Evolutionary conservation across 208 protist species (phyloP).

Genomic region (Leishmania tropica): DNA sequence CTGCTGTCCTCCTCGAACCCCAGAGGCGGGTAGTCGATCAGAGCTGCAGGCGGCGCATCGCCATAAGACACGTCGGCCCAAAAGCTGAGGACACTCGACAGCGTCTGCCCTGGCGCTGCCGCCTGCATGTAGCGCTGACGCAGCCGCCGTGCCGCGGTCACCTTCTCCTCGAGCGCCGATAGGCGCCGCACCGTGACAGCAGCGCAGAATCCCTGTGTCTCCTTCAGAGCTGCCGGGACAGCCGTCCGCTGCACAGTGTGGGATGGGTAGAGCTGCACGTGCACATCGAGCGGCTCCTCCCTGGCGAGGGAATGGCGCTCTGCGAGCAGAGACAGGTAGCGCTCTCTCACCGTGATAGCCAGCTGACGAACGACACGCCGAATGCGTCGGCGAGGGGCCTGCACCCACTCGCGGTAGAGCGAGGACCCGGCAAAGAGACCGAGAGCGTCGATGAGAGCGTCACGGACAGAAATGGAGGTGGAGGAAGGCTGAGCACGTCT

Average conservation of each 20-base stretch:
- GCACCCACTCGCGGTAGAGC: constrained; percentile 57
- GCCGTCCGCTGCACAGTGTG: neutral
- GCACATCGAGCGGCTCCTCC: constrained; percentile 41
- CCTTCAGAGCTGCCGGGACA: constrained; percentile 4
- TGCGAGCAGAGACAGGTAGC: constrained; percentile 6
- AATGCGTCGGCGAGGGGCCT: constrained; percentile 40
- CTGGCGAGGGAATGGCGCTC: neutral
- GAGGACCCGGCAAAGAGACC: constrained; percentile 45
- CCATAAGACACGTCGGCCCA: constrained; percentile 51
- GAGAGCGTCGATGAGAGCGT: constrained; percentile 18
- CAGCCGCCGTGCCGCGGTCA: constrained; percentile 29
- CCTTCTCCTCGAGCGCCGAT: constrained; percentile 33
- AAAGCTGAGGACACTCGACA: constrained; percentile 59
- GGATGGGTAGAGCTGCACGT: constrained; percentile 67
- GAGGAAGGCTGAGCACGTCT: neutral
- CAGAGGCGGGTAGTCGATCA: constrained; percentile 29
- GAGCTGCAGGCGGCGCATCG: constrained; percentile 18
- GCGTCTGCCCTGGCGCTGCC: constrained; percentile 65
- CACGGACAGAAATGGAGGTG: neutral
- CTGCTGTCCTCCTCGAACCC: constrained; percentile 19
- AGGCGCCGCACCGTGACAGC: constrained; percentile 54
- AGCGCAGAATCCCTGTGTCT: constrained; percentile 36
- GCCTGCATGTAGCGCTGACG: constrained; percentile 44
- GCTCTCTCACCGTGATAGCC: constrained; percentile 13
- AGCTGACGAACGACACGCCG: constrained; percentile 14